Percentiles rank a stretch among this genome's conserved stretches.
Conservation (phyloP, 371 early-diverging fungal genomes). For the Mortierella sp. region DNA sequence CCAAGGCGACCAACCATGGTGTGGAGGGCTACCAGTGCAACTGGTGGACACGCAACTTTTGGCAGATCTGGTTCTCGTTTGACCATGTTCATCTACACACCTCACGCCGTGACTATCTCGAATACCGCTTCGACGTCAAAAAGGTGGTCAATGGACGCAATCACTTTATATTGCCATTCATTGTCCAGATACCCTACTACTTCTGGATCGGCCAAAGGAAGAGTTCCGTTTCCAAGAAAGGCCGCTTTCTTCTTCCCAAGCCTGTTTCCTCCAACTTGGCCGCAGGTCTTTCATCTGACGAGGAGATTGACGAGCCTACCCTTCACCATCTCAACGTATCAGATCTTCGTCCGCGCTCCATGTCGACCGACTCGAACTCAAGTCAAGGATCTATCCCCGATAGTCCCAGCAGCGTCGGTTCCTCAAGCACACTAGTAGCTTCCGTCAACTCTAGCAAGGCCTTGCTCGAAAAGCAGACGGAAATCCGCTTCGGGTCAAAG, state of each 20-base stretch:
- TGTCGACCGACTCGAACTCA: slow-evolving; percentile 37
- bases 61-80: slow-evolving; percentile 81
- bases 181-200: slow-evolving; percentile 87
- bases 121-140: slow-evolving; percentile 82
- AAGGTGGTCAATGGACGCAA: slow-evolving; percentile 80
- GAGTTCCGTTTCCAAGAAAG: slow-evolving; percentile 10
- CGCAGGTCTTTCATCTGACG: slow-evolving; percentile 8
- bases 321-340: slow-evolving; percentile 17
- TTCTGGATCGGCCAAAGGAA: slow-evolving; percentile 78
- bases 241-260: slow-evolving; percentile 8
- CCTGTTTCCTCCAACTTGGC: not conserved
- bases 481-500: slow-evolving; percentile 42
- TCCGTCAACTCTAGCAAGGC: slow-evolving; percentile 18
- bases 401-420: slow-evolving; percentile 55
- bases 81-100: slow-evolving; percentile 85
- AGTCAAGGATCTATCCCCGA: slow-evolving; percentile 51
- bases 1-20: slow-evolving; percentile 58
- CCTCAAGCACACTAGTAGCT: slow-evolving; percentile 47
- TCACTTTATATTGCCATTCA: slow-evolving; percentile 75
- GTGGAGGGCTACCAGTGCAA: slow-evolving; percentile 67
- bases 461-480: slow-evolving; percentile 19
- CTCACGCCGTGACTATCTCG: slow-evolving; percentile 85
- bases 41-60: slow-evolving; percentile 86
- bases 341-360: slow-evolving; percentile 44
- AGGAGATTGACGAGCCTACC: slow-evolving; percentile 20